Evolutionary conservation across 768 basidiomycete genomes (phyloP), one percentile per base, ranked within the genome.

Genomic region (Multifurca ochricompacta): DNA sequence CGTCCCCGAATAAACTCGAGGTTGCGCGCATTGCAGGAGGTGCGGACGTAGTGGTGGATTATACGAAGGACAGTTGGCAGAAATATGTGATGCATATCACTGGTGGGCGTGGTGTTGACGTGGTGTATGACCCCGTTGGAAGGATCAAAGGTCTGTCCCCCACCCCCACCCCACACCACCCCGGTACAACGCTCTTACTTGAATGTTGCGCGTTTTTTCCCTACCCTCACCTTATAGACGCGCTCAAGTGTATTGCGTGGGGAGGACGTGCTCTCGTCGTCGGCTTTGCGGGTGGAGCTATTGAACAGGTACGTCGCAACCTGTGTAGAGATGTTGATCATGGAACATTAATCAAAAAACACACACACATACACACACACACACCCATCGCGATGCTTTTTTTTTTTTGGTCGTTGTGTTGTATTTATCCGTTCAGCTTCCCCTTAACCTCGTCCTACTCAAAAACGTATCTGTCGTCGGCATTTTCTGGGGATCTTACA

Each of bases 211-310:
- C n/a, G n/a, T n/a, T n/a, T n/a, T n/a, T n/a, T n/a, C n/a, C n/a
- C 21, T 14, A 7, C 6, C 7, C 14, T 41, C 40, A 23, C 21
- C 32, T 19, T 46, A 31, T 42, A 88, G 92, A 91, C 67, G 85
- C 78, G 47, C 66, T 96, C 50, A 97, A 94, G 66, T 94, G 91
- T 66, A 91, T 93, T 52, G 89, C 87, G 0, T 97, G 93, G 83
- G 93, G 93, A 67, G 92, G 94, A 1, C 79, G 94, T 9, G 83
- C 87, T 1, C 63, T 97, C 13, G 87, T 97, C 19, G 84, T 98
- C 48, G 95, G 95, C 6, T 98, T 93, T 68, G 90, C 87, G 1
- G 88, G 77, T 6, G 89, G 88, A 6, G 69, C 74, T 9, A 91
- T 94, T 49, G 91, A 92, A 67, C 87, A 90, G 75, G 85, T 87